These are phyloP conservation scores for Lipomyces mesembrius DNA, from an alignment of 805 yeast species.

Conservation along the genomic window DNA sequence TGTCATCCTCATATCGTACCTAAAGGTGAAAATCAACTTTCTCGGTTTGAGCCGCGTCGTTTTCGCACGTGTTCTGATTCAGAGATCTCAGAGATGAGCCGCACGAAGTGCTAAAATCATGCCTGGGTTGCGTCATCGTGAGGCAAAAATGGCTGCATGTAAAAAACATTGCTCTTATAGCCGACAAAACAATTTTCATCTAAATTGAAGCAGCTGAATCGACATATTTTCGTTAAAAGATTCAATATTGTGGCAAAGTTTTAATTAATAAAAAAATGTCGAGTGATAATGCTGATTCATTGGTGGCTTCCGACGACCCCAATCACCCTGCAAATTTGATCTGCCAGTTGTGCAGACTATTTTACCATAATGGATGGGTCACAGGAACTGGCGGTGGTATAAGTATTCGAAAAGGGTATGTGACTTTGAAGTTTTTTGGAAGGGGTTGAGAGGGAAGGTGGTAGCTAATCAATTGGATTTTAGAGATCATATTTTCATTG, in stretches of 20 bases:
- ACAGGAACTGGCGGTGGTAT: constrained; percentile 98
- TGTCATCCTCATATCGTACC: too few relatives aligned
- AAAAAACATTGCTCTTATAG: too few relatives aligned
- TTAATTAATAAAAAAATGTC: neutral
- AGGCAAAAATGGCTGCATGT: neutral
- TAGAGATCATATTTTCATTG: constrained; percentile 65
- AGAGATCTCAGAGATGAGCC: neutral
- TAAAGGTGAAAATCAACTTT: too few relatives aligned
- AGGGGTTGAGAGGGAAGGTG: neutral
- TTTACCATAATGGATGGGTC: constrained; percentile 86
- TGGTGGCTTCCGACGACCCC: constrained; percentile 53
- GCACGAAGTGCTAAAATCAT: neutral
- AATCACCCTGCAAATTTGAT: constrained; percentile 82
- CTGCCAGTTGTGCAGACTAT: constrained; percentile 75
- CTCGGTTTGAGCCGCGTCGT: neutral
- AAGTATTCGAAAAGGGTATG: constrained; percentile 60
- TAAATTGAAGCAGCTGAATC: neutral
- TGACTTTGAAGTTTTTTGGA: neutral
- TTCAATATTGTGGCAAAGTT: neutral
- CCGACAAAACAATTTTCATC: neutral
- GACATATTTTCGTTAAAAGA: neutral
- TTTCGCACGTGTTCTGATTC: neutral
- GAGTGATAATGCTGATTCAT: constrained; percentile 24
- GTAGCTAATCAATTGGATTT: neutral
- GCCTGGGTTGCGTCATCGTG: neutral